These are phyloP conservation scores for Multifurca ochricompacta DNA, from an alignment of 768 basidiomycete genomes.

Conservation along the genomic window DNA sequence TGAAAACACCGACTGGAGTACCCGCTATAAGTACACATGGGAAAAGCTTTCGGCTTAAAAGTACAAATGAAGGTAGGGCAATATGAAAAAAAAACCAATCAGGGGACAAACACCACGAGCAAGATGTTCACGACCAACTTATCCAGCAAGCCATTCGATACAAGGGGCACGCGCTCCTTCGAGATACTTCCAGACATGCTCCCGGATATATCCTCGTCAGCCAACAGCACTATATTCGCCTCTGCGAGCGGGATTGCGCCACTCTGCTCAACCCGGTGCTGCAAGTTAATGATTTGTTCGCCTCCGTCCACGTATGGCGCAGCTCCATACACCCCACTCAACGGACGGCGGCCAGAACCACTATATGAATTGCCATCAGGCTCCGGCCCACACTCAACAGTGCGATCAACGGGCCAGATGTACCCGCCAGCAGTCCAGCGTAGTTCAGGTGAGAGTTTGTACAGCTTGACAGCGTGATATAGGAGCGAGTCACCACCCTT, in stretches of 20 bases:
- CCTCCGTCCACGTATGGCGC: constrained; percentile 32
- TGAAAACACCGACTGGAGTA: not conserved
- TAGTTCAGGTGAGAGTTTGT: constrained; percentile 65
- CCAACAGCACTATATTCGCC: constrained; percentile 52
- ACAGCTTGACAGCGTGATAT: constrained; percentile 69
- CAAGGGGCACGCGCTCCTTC: constrained; percentile 63
- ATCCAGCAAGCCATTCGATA: constrained; percentile 57
- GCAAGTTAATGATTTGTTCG: constrained; percentile 32
- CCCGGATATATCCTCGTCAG: constrained; percentile 41
- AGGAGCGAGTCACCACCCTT: constrained; percentile 71
- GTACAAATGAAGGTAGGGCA: not conserved
- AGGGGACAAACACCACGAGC: constrained; percentile 62
- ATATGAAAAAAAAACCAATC: constrained; percentile 18
- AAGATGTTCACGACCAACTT: constrained; percentile 72
- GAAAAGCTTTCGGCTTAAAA: not conserved
- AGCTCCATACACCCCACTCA: constrained; percentile 38
- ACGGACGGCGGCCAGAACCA: constrained; percentile 32
- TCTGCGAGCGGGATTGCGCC: constrained; percentile 59
- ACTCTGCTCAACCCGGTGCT: constrained; percentile 53
- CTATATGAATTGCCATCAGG: constrained; percentile 29
- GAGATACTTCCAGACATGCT: constrained; percentile 40
- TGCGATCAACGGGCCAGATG: constrained; percentile 68
- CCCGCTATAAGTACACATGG: not conserved
- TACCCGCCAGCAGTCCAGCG: constrained; percentile 81
- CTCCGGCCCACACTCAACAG: constrained; percentile 49